Base-by-base conservation (phyloP, 148 eudicot species). In the Chenopodium berlandieri region DNA sequence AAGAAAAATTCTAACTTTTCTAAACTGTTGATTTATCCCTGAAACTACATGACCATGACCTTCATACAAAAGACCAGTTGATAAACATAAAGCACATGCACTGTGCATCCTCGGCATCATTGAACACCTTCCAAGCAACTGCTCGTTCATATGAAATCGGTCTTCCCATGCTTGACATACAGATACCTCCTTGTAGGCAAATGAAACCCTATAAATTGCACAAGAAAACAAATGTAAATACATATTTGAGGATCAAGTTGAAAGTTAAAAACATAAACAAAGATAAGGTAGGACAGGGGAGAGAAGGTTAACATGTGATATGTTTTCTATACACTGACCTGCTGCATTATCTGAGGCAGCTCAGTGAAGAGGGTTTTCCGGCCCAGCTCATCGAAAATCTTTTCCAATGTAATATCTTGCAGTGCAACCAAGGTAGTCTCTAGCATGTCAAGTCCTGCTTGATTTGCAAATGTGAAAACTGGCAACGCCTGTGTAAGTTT, bases 371-470 rank as follows among this genome's bases (percentile, higher is more conserved):
- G 90, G 19, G 90, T 70, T 81, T 91, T 88, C 62, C 87, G 89
- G 65, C 97, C 93, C 71, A 86, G 73, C 60, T 93, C 93, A 67
- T 93, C 92, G n/a, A 91, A 86, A n/a, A 93, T 90, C 84, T 87
- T 93, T 62, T 93, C 94, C 40, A 91, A 82, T 4, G 90, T 83
- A 10, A 93, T 91, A 81, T 91, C 94, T 84, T 93, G 94, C 69
- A 93, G 89, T 6, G 92, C 92, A 14, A 91, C 94, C 67, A 93
- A 83, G 76, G 97, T 93, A 16, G 93, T 93, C 85, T 93, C 97
- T 3, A 93, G 90, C 93, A 91, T 90, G 78, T 93, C 97, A 12
- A 93, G 91, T 44, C 97, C 94, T 77, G 93, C 94, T 84, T 93
- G 94, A 85, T 93, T 93, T 22, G 93, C 94, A 69, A 93, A 93